Evolutionary conservation across 257 asterid genomes (phyloP).

Genomic region (Fraxinus excelsior): DNA sequence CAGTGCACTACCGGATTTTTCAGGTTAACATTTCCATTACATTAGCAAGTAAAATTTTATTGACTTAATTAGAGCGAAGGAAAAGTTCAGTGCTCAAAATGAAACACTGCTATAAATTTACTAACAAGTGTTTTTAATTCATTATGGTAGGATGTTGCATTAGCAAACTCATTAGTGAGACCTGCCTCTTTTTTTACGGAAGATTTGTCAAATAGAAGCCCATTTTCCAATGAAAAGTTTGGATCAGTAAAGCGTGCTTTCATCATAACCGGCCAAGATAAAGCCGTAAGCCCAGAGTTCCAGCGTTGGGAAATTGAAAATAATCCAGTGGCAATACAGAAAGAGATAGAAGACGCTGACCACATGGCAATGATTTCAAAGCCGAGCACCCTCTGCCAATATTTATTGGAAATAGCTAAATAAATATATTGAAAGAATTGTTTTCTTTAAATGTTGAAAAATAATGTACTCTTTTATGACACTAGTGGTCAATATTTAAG

Average conservation of each 20-base stretch:
- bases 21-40: no score
- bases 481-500: no score
- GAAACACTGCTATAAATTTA: neutral
- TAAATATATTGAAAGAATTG: neutral
- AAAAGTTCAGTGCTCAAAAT: no score
- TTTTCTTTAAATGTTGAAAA: neutral
- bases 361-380: slow-evolving; percentile 56
- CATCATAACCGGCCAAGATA: slow-evolving; percentile 37
- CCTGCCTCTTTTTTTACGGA: slow-evolving; percentile 38
- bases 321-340: slow-evolving; percentile 35
- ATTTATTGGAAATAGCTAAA: slow-evolving; percentile 36
- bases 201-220: slow-evolving; percentile 36
- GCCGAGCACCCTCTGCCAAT: slow-evolving; percentile 34
- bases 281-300: slow-evolving; percentile 32
- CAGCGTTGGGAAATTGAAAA: slow-evolving; percentile 51
- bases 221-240: slow-evolving; percentile 39
- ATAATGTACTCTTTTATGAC: no score
- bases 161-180: slow-evolving; percentile 48
- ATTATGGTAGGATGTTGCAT: slow-evolving; percentile 45
- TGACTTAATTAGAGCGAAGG: no score
- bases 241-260: slow-evolving; percentile 54
- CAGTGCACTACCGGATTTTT: no score
- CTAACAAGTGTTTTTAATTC: neutral
- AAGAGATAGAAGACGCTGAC: slow-evolving; percentile 43
- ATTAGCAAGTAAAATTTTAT: no score